A percentile compares a stretch with the other conserved stretches of the same genome.
phyloP scores from a whole-genome alignment of 257 asterid genomes.

The Ophiorrhiza pumila region DNA sequence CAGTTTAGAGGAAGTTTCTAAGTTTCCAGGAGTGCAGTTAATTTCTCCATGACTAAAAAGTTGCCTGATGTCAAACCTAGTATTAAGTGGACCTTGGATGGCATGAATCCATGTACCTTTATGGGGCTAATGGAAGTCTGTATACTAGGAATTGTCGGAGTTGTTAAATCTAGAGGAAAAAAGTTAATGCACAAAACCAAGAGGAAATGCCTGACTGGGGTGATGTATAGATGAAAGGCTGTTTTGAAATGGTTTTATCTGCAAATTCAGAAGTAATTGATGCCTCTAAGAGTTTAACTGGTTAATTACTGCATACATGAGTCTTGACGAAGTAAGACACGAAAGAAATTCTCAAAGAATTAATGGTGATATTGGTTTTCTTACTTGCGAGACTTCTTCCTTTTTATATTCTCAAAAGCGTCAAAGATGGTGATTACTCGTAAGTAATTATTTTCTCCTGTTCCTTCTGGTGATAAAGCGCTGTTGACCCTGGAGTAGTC shows the following conservation, averaged over 20 bases:
- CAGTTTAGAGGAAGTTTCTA: no score
- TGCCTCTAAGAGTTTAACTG: neutral
- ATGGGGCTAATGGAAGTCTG: neutral
- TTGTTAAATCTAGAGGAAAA: neutral
- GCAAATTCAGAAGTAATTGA: neutral
- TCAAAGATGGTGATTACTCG: neutral
- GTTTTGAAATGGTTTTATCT: neutral
- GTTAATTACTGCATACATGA: neutral
- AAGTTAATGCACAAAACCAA: neutral
- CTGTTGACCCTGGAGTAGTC: constrained; percentile 90
- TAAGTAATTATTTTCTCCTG: constrained; percentile 4
- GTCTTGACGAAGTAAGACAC: neutral
- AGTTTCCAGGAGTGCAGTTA: no score
- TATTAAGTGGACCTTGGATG: neutral
- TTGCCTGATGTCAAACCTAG: no score
- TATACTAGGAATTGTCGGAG: neutral
- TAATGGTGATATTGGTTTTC: neutral
- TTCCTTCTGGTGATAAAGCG: constrained; percentile 36
- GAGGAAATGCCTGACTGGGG: neutral
- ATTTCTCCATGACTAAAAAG: no score
- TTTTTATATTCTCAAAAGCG: neutral
- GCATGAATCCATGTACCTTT: neutral
- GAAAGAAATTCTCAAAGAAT: neutral
- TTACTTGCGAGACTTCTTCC: neutral
- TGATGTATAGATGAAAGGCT: neutral